Base-by-base conservation (phyloP, 148 eudicot genomes). In the Polygonum maritimum region DNA sequence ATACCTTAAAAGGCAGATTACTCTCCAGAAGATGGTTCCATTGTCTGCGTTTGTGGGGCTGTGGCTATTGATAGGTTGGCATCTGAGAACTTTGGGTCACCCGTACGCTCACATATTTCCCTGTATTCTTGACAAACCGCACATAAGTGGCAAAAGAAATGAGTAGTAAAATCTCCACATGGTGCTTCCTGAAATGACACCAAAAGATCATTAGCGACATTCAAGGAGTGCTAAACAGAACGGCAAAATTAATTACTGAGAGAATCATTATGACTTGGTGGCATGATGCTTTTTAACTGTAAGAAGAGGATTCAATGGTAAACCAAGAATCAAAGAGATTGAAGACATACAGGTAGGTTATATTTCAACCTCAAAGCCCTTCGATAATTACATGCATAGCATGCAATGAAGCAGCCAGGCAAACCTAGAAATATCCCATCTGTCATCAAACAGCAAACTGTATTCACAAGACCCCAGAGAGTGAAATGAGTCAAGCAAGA, bases 61-160 rank as follows among this genome's bases (percentile, higher is more conserved):
- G 91, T 83, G 74, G 87, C 75, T 47, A 70, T 89, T 16, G 82
- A 79, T 45, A 83, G 78, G 75, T 52, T 81, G 40, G 78, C 79
- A 74, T 88, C 81, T 40, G 82, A 55, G 2, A 81, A 58, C 63
- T 78, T 84, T 7, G 89, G 80, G 80, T 81, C 86, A 40, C 85
- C 87, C 65, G 88, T 87, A 63, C 97, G 86, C 74, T 93, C 97
- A 21, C 85, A 83, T 48, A 93, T 89, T 76, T 93, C 98, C 76
- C 98, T 79, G 85, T 89, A 91, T 82, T 93, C 98, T 87, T 93
- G 98, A 76, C 98, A 93, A 36, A 89, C 45, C n/a, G 98, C 98
- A 71, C 98, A 93, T 60, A 77, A 82, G 83, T 91, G 98, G 86
- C 98, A 93, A 76, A 82, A 93, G 76, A 91, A 86, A 79, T 93